Percentiles rank a stretch among this genome's conserved stretches.
Conservation (phyloP, 441 rosid species). For the Adansonia gregorii region DNA sequence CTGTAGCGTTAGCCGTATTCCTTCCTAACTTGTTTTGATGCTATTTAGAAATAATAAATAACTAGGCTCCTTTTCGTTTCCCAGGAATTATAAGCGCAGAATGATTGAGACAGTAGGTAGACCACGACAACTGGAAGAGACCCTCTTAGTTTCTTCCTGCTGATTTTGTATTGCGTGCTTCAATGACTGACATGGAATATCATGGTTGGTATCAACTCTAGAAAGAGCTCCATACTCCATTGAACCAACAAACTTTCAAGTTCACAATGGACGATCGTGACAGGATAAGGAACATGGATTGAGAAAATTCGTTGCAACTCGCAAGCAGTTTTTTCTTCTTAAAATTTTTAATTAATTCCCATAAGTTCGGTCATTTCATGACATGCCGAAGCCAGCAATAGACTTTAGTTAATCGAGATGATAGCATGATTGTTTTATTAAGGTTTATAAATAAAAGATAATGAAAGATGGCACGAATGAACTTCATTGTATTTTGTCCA, state of each 20-base stretch:
- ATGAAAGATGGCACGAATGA: not conserved
- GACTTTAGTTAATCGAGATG: not conserved
- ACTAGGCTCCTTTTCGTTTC: not conserved
- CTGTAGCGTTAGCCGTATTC: not conserved
- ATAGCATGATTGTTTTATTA: not conserved
- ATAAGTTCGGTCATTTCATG: not conserved
- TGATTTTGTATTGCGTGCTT: not conserved
- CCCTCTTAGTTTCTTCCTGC: not conserved
- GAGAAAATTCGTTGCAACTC: not conserved
- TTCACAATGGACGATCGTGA: not conserved
- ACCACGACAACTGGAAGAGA: not conserved
- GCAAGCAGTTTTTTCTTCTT: not conserved
- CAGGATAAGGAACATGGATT: not conserved
- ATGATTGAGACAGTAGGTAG: not conserved
- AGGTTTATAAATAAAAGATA: not conserved
- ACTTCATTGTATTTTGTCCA: slow-evolving; percentile 5
- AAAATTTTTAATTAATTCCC: no score
- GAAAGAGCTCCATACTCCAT: not conserved
- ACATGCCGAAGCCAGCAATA: not conserved
- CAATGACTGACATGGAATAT: not conserved
- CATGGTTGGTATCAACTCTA: not conserved
- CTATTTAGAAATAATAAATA: not conserved
- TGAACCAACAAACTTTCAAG: not conserved
- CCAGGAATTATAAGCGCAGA: not conserved
- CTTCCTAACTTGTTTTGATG: not conserved